Base-by-base conservation (phyloP, 2,329 filamentous ascomycete genomes). In the Calonectria fujianensis region DNA sequence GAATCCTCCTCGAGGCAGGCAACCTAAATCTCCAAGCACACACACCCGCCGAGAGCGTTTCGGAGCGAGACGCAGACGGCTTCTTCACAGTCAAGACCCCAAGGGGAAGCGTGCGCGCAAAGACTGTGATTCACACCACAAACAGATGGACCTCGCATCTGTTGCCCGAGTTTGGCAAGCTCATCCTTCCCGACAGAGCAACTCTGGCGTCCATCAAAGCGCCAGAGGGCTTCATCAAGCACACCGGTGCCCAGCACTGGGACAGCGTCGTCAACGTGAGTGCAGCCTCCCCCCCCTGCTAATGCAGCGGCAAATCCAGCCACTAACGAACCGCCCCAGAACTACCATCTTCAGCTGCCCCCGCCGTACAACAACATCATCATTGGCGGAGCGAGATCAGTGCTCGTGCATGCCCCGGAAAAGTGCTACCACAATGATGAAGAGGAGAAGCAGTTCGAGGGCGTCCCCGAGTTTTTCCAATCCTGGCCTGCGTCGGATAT, bases 171-270 rank as follows among this genome's bases (percentile, higher is more conserved):
- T 64, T 74, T 37, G 31, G 14, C n/a, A 74, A 72, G 27, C 45
- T 74, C 52, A 74, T 74, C 27, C 29, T 68, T 37, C 4, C 68
- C 10, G 72, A 71, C 29, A 48, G 72, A 57, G 67, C 63, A 24
- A 71, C 68, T 29, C 13, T 74, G 52, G 72, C 72, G 10, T 31
- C 72, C 3, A 39, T 74, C 14, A 50, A 59, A 6, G 72, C 72
- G 9, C 72, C 72, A 9, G 68, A 74, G 41, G 72, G 72, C 2
- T 71, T 71, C 32, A 71, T 74, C 41, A 74, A 63, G 35, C 67
- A 71, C 11, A 74, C 72, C 20, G 72, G 72, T 29, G 72, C 72
- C 20, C 72, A 74, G 45, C 72, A 74, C 20, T 74, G 72, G 72
- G 72, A 74, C 54, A 71, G 61, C 41, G 51, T 66, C 20, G 69